Evolutionary conservation across 2,329 filamentous ascomycete genomes (phyloP).

Genomic region (Paecilomyces variotii): DNA sequence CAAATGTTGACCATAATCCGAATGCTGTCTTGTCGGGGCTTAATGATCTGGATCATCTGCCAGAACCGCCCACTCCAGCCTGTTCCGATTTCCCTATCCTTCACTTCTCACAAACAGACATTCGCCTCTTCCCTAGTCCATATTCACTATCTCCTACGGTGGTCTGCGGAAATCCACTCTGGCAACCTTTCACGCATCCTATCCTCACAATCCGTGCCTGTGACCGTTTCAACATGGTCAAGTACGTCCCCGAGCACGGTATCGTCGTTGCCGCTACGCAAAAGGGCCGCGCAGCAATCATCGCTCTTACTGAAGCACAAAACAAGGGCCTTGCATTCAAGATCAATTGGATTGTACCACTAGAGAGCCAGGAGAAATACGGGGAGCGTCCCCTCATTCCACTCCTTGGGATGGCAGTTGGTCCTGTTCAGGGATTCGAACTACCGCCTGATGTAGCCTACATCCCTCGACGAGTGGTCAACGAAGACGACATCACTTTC

Average conservation of each 20-base stretch:
- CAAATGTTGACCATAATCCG: slow-evolving; percentile 2
- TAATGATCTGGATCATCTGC: slow-evolving; percentile 4
- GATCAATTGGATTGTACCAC: slow-evolving; percentile 51
- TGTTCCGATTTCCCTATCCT: slow-evolving; percentile 31
- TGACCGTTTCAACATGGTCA: slow-evolving; percentile 51
- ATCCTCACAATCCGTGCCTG: slow-evolving; percentile 17
- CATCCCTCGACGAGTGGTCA: slow-evolving; percentile 18
- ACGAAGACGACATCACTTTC: slow-evolving; percentile 11
- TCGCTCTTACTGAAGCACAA: slow-evolving; percentile 41
- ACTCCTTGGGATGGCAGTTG: slow-evolving; percentile 49
- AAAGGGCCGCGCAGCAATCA: slow-evolving; percentile 48
- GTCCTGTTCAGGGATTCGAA: slow-evolving; percentile 48
- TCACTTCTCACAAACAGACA: slow-evolving; percentile 33
- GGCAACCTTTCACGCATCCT: slow-evolving; percentile 18
- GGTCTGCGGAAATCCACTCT: slow-evolving; percentile 21
- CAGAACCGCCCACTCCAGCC: slow-evolving; percentile 9
- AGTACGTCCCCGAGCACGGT: slow-evolving; percentile 52
- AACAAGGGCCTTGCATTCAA: slow-evolving; percentile 39
- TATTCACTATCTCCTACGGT: slow-evolving; percentile 22
- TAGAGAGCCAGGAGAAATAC: slow-evolving; percentile 39
- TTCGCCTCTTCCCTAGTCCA: slow-evolving; percentile 29
- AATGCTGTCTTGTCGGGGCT: neutral
- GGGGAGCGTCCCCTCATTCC: slow-evolving; percentile 36
- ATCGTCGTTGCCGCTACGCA: slow-evolving; percentile 51
- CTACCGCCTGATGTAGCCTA: slow-evolving; percentile 25